Conservation (phyloP, 768 basidiomycete species). For the Tubosaeta sp. region DNA sequence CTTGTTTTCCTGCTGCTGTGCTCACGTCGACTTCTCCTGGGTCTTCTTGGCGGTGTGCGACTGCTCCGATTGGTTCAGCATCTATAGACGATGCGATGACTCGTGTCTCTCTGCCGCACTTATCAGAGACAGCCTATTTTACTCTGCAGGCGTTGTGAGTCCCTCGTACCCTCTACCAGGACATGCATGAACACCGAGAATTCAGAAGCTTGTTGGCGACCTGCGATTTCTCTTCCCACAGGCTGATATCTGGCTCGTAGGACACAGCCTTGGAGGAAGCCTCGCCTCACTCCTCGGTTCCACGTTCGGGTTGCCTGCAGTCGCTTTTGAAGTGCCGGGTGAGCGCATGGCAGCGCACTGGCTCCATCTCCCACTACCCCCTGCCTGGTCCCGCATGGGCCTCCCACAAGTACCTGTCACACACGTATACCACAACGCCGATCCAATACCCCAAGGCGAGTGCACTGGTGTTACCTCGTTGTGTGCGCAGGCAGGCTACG, state of each 20-base stretch:
- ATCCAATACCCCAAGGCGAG: slow-evolving; percentile 61
- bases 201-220: slow-evolving; percentile 54
- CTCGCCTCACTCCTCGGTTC: slow-evolving; percentile 60
- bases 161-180: not conserved
- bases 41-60: slow-evolving; percentile 80
- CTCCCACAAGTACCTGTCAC: slow-evolving; percentile 28
- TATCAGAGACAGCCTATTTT: slow-evolving; percentile 87
- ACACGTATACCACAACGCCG: slow-evolving; percentile 66
- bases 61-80: slow-evolving; percentile 55
- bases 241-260: slow-evolving; percentile 59
- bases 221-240: slow-evolving; percentile 53
- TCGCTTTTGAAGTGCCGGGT: slow-evolving; percentile 63
- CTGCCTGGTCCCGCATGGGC: slow-evolving; percentile 1
- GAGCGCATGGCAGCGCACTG: slow-evolving; percentile 58
- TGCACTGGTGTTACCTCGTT: slow-evolving; percentile 48
- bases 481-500: slow-evolving; percentile 65
- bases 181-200: slow-evolving; percentile 7
- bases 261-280: slow-evolving; percentile 60
- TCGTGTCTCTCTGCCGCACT: slow-evolving; percentile 81
- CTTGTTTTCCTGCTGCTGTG: slow-evolving; percentile 92
- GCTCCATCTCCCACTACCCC: slow-evolving; percentile 60
- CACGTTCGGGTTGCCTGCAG: slow-evolving; percentile 61
- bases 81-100: slow-evolving; percentile 69
- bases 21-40: slow-evolving; percentile 86
- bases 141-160: slow-evolving; percentile 79